A percentile compares a stretch with the other conserved stretches of the same genome.
These are phyloP conservation scores for Scheffersomyces parashehatae DNA, from an alignment of 1,139 yeast species.

Conservation along the genomic window DNA sequence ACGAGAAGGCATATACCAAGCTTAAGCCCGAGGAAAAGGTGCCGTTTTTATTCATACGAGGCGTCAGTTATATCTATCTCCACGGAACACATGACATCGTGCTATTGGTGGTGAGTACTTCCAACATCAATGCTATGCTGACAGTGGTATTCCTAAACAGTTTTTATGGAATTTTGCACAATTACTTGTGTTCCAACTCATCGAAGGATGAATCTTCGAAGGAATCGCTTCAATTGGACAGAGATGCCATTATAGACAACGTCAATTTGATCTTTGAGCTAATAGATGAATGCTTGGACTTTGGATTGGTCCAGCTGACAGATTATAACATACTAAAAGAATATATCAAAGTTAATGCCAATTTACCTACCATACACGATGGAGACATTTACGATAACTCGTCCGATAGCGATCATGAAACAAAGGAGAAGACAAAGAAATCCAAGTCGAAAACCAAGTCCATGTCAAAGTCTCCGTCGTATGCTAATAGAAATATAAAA, in stretches of 20 bases:
- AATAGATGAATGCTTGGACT: slow-evolving; percentile 48
- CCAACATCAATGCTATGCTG: slow-evolving; percentile 45
- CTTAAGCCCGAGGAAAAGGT: slow-evolving; percentile 24
- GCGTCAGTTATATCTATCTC: slow-evolving; percentile 34
- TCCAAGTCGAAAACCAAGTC: slow-evolving; percentile 8
- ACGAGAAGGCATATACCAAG: slow-evolving; percentile 25
- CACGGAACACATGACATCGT: slow-evolving; percentile 31
- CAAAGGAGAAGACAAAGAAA: slow-evolving; percentile 2
- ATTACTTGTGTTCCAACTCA: slow-evolving; percentile 24
- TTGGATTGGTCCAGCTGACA: slow-evolving; percentile 44
- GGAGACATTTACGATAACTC: slow-evolving; percentile 10
- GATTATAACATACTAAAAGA: slow-evolving; percentile 47
- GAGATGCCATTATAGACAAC: slow-evolving; percentile 42
- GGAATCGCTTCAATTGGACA: slow-evolving; percentile 11
- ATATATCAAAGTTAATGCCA: slow-evolving; percentile 43
- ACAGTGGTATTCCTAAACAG: slow-evolving; percentile 36
- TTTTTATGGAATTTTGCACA: slow-evolving; percentile 31
- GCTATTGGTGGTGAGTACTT: slow-evolving; percentile 32
- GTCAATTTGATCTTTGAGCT: slow-evolving; percentile 41
- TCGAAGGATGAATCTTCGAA: background rate
- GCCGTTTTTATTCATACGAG: slow-evolving; percentile 32
- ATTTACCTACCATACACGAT: slow-evolving; percentile 23
- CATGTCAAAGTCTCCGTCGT: slow-evolving; percentile 11
- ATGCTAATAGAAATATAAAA: slow-evolving; percentile 19
- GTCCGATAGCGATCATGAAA: slow-evolving; percentile 13